These are phyloP conservation scores for Hypoxylon sp. DNA, from an alignment of 2,329 filamentous ascomycete species.

Conservation along the genomic window DNA sequence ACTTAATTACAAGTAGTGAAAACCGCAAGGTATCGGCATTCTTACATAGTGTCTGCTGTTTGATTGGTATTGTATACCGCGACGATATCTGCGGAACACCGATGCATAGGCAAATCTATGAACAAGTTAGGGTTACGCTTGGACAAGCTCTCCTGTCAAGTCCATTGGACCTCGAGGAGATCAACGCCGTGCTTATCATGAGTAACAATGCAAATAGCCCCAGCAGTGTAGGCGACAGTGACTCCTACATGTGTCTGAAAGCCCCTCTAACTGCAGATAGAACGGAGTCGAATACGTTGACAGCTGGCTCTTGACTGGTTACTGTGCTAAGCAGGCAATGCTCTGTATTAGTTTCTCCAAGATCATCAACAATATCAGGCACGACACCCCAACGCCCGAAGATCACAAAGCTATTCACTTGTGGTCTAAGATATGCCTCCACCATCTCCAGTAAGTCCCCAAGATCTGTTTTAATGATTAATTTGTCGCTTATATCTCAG, in stretches of 20 bases:
- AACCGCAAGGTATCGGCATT: constrained; percentile 56
- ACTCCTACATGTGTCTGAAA: background rate
- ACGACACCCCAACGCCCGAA: constrained; percentile 49
- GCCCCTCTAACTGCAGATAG: constrained; percentile 36
- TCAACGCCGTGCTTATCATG: constrained; percentile 58
- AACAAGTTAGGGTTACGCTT: constrained; percentile 56
- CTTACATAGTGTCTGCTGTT: constrained; percentile 57
- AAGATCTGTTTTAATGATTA: constrained; percentile 2
- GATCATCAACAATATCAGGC: constrained; percentile 55
- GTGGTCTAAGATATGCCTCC: constrained; percentile 56
- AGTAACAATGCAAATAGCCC: constrained; percentile 53
- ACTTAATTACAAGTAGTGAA: constrained; percentile 52
- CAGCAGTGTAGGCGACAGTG: constrained; percentile 45
- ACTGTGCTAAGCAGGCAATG: constrained; percentile 60
- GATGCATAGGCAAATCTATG: constrained; percentile 56
- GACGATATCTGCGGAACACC: constrained; percentile 50
- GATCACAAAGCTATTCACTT: constrained; percentile 55
- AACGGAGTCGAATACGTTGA: constrained; percentile 57
- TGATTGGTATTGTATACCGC: constrained; percentile 56
- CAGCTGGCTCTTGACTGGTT: constrained; percentile 59
- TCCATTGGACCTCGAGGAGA: constrained; percentile 57
- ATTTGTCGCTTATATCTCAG: constrained; percentile 41
- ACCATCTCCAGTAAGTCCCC: constrained; percentile 54
- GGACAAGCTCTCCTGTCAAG: constrained; percentile 57
- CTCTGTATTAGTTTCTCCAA: constrained; percentile 59